Percentiles rank a stretch among this genome's conserved stretches.
Evolutionary conservation across 228 moss, liverwort and hornwort species (phyloP).

Genomic region (Sphagnum magellanicum): DNA sequence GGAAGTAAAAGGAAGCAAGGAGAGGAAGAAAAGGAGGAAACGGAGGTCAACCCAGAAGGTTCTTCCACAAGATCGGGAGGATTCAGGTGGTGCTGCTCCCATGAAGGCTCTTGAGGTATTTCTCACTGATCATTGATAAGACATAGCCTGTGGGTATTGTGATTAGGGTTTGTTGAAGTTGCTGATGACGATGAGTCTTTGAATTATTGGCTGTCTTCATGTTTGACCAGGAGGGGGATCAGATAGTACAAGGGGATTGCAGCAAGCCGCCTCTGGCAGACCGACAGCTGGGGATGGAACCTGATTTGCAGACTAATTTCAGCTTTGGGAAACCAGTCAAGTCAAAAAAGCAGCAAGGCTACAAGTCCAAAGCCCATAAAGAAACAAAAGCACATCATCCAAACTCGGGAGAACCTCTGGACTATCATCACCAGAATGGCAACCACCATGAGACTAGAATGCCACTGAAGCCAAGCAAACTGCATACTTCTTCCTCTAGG

Average conservation of each 20-base stretch:
- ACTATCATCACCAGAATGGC: too few species aligned
- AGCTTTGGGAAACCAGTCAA: constrained; percentile 10
- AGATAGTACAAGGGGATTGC: neutral
- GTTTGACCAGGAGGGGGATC: constrained; percentile 20
- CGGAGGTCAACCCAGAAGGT: constrained; percentile 42
- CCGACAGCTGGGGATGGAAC: constrained; percentile 4
- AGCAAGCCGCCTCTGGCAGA: too few species aligned
- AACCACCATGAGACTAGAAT: too few species aligned
- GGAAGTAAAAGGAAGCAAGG: constrained; percentile 49
- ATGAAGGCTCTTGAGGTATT: constrained; percentile 37
- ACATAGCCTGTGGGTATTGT: neutral
- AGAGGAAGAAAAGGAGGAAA: constrained; percentile 77
- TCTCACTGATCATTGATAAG: neutral
- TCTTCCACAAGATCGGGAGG: constrained; percentile 27
- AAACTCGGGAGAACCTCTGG: neutral
- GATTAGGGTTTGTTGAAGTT: neutral
- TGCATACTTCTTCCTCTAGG: too few species aligned
- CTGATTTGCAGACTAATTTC: constrained; percentile 10
- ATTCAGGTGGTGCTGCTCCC: constrained; percentile 16
- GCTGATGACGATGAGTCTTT: neutral
- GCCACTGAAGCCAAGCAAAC: too few species aligned
- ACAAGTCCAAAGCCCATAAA: constrained; percentile 25
- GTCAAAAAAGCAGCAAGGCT: constrained; percentile 19
- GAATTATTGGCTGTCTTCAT: constrained; percentile 1
- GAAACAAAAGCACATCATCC: constrained; percentile 16